Evolutionary conservation across 306 rosid species (phyloP), one percentile per base, ranked within the genome.

Genomic region (Datisca glomerata): DNA sequence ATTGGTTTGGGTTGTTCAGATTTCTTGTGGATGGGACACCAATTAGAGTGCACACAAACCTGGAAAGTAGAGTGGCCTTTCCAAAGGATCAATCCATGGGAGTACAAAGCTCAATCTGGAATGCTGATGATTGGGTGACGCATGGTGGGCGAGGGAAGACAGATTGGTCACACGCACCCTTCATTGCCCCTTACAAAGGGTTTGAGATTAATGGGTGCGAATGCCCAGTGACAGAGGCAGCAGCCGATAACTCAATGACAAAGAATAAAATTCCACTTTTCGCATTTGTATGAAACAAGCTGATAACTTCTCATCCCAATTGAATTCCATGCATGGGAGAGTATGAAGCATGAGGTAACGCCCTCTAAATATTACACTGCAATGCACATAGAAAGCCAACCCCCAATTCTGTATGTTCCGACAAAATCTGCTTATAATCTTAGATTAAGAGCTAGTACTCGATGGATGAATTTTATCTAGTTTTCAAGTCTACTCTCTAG

Each of bases 121-220:
- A 52, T 24, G 57, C 57, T 9, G 57, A 52, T 27, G 47, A 52
- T 7, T 52, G 47, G 57, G 96, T 93, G 21, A 85, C 96, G 0
- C 96, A 85, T 12, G 96, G 96, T 2, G 96, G 96, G 12, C 57
- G 85, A 4, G 81, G 80, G 34, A 85, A 85, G 63, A 85, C 96
- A 6, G 93, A 85, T 50, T 85, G 96, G 96, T 68, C 78, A 47
- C 87, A 85, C 29, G 85, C 87, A 6, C 96, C 96, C 0, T 85
- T 85, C 52, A 10, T 76, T 4, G 85, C 77, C 4, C 56, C 79
- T 1, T 85, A 76, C 71, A 76, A 49, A 62, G 77, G 56, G 5
- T 85, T 85, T n/a, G 58, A 66, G 16, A 80, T 85, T 42, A 54
- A 74, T 10, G 87, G 81, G 2, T 85, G 96, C 2, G 85, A 85